Evolutionary conservation across 2,329 filamentous ascomycete genomes (phyloP).

Genomic region (Ophiostoma triangulosporum): DNA sequence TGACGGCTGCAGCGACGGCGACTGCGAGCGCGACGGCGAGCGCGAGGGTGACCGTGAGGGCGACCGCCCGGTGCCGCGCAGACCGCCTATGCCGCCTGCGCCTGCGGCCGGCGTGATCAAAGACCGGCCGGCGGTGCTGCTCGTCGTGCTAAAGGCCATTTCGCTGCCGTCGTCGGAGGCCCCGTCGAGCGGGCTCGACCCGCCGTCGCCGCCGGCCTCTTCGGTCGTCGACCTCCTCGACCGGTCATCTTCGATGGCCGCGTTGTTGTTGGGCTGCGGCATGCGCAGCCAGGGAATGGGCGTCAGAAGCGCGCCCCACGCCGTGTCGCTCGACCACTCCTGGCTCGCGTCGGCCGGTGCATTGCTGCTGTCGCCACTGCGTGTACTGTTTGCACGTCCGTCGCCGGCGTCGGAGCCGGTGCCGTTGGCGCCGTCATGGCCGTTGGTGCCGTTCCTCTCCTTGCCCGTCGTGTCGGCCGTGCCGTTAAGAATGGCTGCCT

Average conservation of each 20-base stretch:
- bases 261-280: conserved; percentile 16
- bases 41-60: background rate
- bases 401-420: conserved; percentile 3
- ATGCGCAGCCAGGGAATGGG: conserved; percentile 77
- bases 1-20: background rate
- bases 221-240: background rate
- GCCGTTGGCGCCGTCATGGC: conserved; percentile 17
- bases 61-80: background rate
- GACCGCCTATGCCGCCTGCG: background rate
- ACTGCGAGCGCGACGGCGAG: background rate
- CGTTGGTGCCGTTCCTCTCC: background rate
- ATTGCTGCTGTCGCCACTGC: background rate
- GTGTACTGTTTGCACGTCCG: too few species aligned
- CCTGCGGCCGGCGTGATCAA: too few species aligned
- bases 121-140: conserved; percentile 9
- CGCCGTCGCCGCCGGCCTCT: conserved; percentile 1
- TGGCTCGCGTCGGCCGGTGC: conserved; percentile 41
- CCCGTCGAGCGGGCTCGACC: conserved; percentile 12
- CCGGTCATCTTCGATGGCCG: conserved; percentile 6
- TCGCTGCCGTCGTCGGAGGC: conserved; percentile 9
- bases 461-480: background rate
- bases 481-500: background rate
- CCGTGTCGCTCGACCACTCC: conserved; percentile 49
- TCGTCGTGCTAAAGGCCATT: conserved; percentile 4
- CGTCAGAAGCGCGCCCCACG: conserved; percentile 76